These are phyloP conservation scores for Fomitopsis serialis DNA, from an alignment of 768 basidiomycete species.

Conservation along the genomic window DNA sequence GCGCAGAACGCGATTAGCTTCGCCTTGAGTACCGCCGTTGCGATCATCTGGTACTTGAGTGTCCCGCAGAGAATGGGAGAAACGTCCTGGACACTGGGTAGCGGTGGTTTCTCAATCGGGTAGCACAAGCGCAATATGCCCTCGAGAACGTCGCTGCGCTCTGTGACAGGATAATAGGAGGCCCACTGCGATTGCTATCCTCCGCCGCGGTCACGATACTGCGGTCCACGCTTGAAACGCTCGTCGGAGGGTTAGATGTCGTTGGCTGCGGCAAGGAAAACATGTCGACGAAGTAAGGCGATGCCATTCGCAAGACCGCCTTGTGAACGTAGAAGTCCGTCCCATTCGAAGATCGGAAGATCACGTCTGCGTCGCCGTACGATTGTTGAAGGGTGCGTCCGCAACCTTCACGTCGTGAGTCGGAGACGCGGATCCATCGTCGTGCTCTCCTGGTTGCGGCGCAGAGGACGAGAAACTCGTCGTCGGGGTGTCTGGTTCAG, in stretches of 20 bases:
- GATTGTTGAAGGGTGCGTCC: neutral
- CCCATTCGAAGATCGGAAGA: constrained; percentile 48
- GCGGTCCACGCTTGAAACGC: no score
- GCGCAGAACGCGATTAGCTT: no score
- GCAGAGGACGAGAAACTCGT: no score
- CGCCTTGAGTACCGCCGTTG: no score
- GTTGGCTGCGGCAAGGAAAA: constrained; percentile 40
- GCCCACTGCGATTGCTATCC: no score
- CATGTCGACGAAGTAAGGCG: constrained; percentile 54
- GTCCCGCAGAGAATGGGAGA: neutral
- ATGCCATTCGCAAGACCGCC: constrained; percentile 48
- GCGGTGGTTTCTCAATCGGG: neutral
- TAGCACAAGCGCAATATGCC: neutral
- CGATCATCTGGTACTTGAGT: neutral
- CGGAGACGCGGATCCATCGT: neutral
- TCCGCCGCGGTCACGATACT: no score
- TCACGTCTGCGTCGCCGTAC: constrained; percentile 30
- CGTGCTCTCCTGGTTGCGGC: no score
- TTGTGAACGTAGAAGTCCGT: constrained; percentile 50
- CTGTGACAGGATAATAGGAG: neutral
- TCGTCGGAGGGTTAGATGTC: neutral
- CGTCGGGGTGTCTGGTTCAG: no score
- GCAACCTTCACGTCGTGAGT: neutral
- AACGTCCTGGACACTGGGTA: neutral
- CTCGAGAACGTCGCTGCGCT: neutral